These are phyloP conservation scores for Rutstroemia sydowiana DNA, from an alignment of 2,329 filamentous ascomycete species.

Conservation along the genomic window DNA sequence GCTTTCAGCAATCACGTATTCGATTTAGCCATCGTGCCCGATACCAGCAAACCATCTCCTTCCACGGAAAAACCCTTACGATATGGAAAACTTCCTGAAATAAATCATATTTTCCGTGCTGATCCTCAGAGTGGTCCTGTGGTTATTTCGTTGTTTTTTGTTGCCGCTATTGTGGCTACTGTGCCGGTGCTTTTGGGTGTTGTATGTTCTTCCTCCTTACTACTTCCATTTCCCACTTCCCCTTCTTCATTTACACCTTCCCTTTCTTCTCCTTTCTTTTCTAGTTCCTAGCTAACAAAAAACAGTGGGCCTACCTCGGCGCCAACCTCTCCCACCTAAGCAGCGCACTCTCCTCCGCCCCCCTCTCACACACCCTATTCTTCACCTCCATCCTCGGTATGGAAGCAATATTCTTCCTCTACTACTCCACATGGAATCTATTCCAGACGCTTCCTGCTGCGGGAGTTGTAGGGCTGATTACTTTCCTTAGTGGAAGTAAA, in stretches of 20 bases:
- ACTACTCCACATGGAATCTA: slow-evolving; percentile 87
- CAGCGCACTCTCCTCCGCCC: slow-evolving; percentile 68
- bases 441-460: slow-evolving; percentile 80
- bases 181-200: slow-evolving; percentile 65
- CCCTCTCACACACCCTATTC: slow-evolving; percentile 76
- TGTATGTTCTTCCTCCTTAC: slow-evolving; percentile 43
- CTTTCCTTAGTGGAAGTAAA: slow-evolving; percentile 81
- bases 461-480: slow-evolving; percentile 57
- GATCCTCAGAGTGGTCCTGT: slow-evolving; percentile 76
- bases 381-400: slow-evolving; percentile 80
- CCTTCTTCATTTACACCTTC: no score
- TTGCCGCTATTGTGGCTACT: slow-evolving; percentile 62
- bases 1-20: slow-evolving; percentile 66
- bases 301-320: slow-evolving; percentile 72
- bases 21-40: slow-evolving; percentile 58
- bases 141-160: slow-evolving; percentile 72
- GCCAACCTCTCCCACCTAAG: slow-evolving; percentile 74
- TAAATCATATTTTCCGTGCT: slow-evolving; percentile 81
- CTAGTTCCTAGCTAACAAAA: neutral
- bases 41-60: slow-evolving; percentile 52
- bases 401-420: slow-evolving; percentile 89
- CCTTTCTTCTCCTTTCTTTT: neutral
- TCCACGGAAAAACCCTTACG: slow-evolving; percentile 62
- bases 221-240: slow-evolving; percentile 10
- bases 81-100: slow-evolving; percentile 78